Evolutionary conservation across 163 green algal genomes (phyloP).

Genomic region (Trebouxia gelatinosa): DNA sequence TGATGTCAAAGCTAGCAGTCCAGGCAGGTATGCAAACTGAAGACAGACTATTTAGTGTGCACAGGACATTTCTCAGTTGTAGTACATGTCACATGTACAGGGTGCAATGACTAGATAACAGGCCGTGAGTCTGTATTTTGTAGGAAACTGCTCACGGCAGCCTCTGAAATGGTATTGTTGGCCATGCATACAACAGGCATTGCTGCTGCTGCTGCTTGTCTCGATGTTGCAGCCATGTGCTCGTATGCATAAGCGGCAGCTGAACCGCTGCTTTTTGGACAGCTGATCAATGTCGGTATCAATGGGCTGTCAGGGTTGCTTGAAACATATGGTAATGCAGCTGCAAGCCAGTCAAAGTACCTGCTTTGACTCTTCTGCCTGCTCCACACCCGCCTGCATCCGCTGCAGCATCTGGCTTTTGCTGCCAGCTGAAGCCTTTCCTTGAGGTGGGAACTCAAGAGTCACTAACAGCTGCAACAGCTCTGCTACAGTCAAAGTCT

Average conservation of each 20-base stretch:
- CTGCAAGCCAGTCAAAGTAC: too few species aligned
- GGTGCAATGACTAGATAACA: too few species aligned
- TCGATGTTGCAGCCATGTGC: not conserved
- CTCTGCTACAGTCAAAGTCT: conserved; percentile 46
- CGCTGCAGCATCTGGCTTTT: conserved; percentile 14
- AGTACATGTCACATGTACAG: not conserved
- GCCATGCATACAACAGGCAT: not conserved
- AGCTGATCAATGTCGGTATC: not conserved
- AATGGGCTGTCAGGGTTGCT: not conserved
- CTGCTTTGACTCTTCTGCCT: not conserved
- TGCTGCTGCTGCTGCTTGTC: not conserved
- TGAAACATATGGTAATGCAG: too few species aligned
- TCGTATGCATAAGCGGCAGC: not conserved
- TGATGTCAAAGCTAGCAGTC: not conserved
- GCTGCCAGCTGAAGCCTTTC: not conserved
- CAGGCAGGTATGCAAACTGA: not conserved
- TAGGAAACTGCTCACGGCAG: too few species aligned
- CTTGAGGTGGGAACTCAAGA: conserved; percentile 7
- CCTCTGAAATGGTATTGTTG: too few species aligned
- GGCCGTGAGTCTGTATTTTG: too few species aligned
- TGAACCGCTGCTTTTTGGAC: not conserved
- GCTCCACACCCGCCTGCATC: not conserved
- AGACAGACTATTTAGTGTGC: not conserved
- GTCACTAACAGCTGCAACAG: conserved; percentile 33
- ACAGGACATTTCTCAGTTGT: not conserved